Evolutionary conservation across 1,284 basidiomycete genomes (phyloP).

Genomic region (Pterula multifida): DNA sequence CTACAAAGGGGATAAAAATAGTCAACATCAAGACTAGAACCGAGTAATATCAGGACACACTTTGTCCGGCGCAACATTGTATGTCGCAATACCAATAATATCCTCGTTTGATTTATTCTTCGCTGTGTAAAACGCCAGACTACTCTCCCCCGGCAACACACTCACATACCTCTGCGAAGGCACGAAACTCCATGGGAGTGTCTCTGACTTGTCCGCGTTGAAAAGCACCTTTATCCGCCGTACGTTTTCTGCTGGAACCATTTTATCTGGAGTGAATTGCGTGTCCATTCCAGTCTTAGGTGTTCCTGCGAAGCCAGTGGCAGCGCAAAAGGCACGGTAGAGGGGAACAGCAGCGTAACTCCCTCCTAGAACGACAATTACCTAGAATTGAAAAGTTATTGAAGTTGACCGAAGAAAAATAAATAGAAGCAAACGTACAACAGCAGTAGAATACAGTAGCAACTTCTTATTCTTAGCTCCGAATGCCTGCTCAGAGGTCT

Average conservation of each 20-base stretch:
- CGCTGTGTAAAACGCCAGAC: conserved; percentile 93
- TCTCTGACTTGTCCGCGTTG: conserved; percentile 85
- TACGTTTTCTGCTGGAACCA: conserved; percentile 64
- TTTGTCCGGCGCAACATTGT: conserved; percentile 89
- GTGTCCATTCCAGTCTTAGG: conserved; percentile 79
- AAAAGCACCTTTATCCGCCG: conserved; percentile 88
- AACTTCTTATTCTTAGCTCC: conserved; percentile 53
- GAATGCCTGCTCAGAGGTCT: conserved; percentile 19
- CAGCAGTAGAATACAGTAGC: conserved; percentile 71
- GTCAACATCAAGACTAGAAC: background rate
- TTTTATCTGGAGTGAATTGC: conserved; percentile 66
- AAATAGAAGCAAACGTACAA: conserved; percentile 33
- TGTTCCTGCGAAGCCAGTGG: conserved; percentile 94
- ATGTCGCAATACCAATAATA: conserved; percentile 97
- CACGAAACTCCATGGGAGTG: conserved; percentile 87
- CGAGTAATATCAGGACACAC: conserved; percentile 31
- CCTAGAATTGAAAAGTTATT: conserved; percentile 27
- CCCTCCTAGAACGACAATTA: conserved; percentile 72
- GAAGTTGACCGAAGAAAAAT: background rate
- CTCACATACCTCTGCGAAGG: conserved; percentile 86
- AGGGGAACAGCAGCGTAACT: conserved; percentile 96
- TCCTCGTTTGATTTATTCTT: conserved; percentile 80
- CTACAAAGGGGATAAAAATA: conserved; percentile 41
- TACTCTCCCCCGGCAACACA: conserved; percentile 93
- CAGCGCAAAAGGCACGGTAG: conserved; percentile 95